These are phyloP conservation scores for Magnaporthiopsis poae DNA, from an alignment of 2,329 filamentous ascomycete genomes.

Conservation along the genomic window DNA sequence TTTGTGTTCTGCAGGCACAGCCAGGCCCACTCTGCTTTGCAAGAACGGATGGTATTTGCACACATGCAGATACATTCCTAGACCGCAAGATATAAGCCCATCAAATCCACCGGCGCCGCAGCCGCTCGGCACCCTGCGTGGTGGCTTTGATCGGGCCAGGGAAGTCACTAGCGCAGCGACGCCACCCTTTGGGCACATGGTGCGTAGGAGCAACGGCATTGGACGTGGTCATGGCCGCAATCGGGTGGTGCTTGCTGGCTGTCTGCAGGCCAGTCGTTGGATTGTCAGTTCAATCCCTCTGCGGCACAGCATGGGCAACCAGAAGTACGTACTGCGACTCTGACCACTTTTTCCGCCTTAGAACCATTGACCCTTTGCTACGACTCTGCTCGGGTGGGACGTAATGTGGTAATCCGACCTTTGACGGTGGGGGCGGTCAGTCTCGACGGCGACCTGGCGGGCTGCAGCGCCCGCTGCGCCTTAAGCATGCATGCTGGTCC, in stretches of 20 bases:
- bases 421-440: not conserved
- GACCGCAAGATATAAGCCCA: not conserved
- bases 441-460: not conserved
- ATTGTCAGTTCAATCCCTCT: not conserved
- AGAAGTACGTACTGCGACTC: not conserved
- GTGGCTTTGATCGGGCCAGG: not conserved
- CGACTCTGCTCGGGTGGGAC: not conserved
- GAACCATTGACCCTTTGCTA: not conserved
- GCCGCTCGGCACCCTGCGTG: not conserved
- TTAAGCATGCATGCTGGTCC: not conserved
- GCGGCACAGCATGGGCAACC: not conserved
- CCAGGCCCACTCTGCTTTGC: not conserved
- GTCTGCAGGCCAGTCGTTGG: not conserved
- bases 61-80: not conserved
- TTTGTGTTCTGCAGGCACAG: not conserved
- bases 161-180: not conserved
- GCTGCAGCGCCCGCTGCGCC: not conserved
- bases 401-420: too few species aligned
- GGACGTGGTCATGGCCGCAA: not conserved
- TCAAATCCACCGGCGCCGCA: not conserved
- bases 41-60: not conserved
- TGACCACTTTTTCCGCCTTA: not conserved
- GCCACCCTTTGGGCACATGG: not conserved
- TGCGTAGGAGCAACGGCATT: too few species aligned
- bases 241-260: too few species aligned